A percentile compares a stretch with the other conserved stretches of the same genome.
Conservation (phyloP, 2,329 filamentous ascomycete genomes). For the Diaporthe velutina region DNA sequence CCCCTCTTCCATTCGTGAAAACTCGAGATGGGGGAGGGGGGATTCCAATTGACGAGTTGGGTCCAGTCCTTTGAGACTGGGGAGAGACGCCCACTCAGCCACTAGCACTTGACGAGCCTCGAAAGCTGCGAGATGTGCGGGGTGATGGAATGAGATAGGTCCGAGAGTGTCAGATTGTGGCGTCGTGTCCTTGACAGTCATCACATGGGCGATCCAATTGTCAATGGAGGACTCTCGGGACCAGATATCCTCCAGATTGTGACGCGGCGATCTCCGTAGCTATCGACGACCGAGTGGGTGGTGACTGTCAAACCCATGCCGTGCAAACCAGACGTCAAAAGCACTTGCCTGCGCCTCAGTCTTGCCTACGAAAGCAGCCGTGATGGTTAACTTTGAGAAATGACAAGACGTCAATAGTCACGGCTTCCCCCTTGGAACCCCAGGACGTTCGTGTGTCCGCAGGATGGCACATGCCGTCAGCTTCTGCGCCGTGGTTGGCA, state of each 20-base stretch:
- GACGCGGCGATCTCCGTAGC: constrained; percentile 24
- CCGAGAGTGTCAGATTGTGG: constrained; percentile 26
- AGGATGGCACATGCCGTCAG: constrained; percentile 19
- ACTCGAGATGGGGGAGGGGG: not conserved
- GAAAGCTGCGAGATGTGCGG: constrained; percentile 21
- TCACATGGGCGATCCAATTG: constrained; percentile 38
- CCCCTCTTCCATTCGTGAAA: constrained; percentile 21
- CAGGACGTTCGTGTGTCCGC: not conserved
- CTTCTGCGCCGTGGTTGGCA: constrained; percentile 26
- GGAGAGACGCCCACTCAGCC: constrained; percentile 27
- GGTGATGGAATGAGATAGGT: constrained; percentile 18
- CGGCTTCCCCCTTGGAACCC: not conserved
- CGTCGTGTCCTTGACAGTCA: constrained; percentile 28
- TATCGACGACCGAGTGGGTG: not conserved
- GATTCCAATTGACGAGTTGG: constrained; percentile 24
- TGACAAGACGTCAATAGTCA: not conserved
- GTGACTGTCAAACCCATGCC: constrained; percentile 6
- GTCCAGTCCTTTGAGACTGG: constrained; percentile 25
- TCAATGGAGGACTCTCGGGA: constrained; percentile 19
- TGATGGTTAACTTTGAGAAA: constrained; percentile 28
- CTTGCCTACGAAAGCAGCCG: not conserved
- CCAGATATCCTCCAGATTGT: constrained; percentile 5
- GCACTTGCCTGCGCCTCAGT: not conserved
- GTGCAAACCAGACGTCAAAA: constrained; percentile 4
- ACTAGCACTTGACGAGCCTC: constrained; percentile 26